A percentile compares a stretch with the other conserved stretches of the same genome.
These are phyloP conservation scores for Exophiala viscosa DNA, from an alignment of 2,329 filamentous ascomycete species.

Conservation along the genomic window DNA sequence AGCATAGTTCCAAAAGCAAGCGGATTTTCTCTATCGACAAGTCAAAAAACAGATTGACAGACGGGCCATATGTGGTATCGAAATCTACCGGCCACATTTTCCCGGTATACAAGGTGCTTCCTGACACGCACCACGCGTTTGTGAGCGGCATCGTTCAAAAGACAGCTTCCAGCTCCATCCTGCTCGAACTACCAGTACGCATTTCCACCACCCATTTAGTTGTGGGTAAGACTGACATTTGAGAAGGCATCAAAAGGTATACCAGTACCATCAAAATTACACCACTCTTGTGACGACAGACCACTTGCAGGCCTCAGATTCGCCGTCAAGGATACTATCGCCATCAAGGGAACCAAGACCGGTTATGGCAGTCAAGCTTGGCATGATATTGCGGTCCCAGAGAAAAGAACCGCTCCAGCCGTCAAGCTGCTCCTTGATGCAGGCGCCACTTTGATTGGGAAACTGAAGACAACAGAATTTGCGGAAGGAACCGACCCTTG, in stretches of 20 bases:
- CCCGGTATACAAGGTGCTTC: constrained; percentile 13
- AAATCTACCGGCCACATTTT: constrained; percentile 20
- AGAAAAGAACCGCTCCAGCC: constrained; percentile 18
- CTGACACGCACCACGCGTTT: constrained; percentile 22
- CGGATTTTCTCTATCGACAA: constrained; percentile 18
- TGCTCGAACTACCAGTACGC: constrained; percentile 8
- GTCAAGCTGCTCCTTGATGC: constrained; percentile 23
- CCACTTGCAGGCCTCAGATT: constrained; percentile 22
- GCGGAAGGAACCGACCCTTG: constrained; percentile 21
- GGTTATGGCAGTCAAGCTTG: constrained; percentile 23
- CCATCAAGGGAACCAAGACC: constrained; percentile 19
- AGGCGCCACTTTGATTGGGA: constrained; percentile 24
- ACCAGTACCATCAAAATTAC: constrained; percentile 21
- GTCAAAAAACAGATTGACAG: constrained; percentile 9
- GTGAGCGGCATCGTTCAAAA: constrained; percentile 12
- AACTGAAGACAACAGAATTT: constrained; percentile 25
- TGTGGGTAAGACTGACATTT: neutral
- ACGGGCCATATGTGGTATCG: constrained; percentile 21
- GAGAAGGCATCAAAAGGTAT: constrained; percentile 1
- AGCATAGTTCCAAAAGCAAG: constrained; percentile 8
- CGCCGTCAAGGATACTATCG: constrained; percentile 25
- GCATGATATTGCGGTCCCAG: constrained; percentile 15
- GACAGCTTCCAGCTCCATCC: constrained; percentile 5
- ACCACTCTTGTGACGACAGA: constrained; percentile 1
- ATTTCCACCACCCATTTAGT: neutral